Evolutionary conservation across 2,329 filamentous ascomycete species (phyloP).

Genomic region (Capronia epimyces): DNA sequence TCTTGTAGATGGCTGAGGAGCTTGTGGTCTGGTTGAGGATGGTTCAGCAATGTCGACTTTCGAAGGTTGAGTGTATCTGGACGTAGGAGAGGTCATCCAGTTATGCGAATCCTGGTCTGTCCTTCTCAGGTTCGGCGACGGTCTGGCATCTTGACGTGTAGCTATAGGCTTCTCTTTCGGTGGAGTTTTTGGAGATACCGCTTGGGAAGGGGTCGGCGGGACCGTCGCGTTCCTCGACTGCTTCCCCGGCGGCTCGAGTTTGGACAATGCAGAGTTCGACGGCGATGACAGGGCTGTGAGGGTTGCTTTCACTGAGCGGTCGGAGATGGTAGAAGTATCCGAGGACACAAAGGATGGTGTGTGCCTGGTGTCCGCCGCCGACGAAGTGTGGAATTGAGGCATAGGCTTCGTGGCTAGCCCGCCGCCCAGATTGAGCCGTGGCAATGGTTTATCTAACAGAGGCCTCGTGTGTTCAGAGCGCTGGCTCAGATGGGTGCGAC

Average conservation of each 20-base stretch:
- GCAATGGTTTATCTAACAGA: constrained; percentile 10
- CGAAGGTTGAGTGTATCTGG: not conserved
- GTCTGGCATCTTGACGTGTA: not conserved
- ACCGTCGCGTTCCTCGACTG: not conserved
- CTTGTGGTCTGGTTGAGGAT: not conserved
- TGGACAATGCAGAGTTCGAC: constrained; percentile 6
- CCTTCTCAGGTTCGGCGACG: not conserved
- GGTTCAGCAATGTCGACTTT: not conserved
- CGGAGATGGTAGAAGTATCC: constrained; percentile 22
- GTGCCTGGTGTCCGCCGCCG: constrained; percentile 3
- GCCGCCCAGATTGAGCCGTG: constrained; percentile 26
- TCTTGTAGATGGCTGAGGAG: not conserved
- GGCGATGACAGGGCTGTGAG: constrained; percentile 6
- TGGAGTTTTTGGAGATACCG: not conserved
- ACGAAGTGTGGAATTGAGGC: constrained; percentile 8
- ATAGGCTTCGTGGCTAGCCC: constrained; percentile 24
- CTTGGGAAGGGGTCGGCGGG: not conserved
- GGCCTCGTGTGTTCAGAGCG: constrained; percentile 4
- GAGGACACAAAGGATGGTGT: constrained; percentile 16
- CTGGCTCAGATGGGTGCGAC: constrained; percentile 10
- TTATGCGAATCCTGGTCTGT: not conserved
- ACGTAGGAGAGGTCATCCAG: not conserved
- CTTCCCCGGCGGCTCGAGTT: not conserved
- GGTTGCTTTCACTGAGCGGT: constrained; percentile 11
- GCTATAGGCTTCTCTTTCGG: not conserved